A percentile compares a stretch with the other conserved stretches of the same genome.
Conservation (phyloP, 208 protist genomes). For the Trypanosoma cruzi region DNA sequence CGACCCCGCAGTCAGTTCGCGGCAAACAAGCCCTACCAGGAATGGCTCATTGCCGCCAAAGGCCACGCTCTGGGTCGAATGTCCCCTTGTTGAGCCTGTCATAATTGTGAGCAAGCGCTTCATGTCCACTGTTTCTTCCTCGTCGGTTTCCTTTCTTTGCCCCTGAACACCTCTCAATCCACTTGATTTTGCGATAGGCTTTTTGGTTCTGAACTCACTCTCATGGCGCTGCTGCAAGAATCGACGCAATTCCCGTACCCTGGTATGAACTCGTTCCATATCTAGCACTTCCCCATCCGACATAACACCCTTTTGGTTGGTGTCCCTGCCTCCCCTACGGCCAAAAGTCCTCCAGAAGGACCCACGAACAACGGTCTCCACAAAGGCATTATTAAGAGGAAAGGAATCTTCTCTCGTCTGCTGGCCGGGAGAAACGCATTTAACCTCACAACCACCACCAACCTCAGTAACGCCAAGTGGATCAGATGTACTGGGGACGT, state of each 20-base stretch:
- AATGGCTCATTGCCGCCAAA: not conserved
- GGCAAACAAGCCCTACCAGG: not conserved
- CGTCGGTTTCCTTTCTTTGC: not conserved
- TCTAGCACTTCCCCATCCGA: not conserved
- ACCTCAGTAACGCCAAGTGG: not conserved
- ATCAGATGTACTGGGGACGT: not conserved
- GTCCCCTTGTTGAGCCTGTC: not conserved
- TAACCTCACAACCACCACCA: not conserved
- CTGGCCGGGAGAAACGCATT: not conserved
- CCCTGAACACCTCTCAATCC: not conserved
- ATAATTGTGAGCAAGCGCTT: not conserved
- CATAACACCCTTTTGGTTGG: not conserved
- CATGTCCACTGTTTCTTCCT: not conserved
- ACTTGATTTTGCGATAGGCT: not conserved
- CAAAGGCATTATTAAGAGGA: slow-evolving; percentile 13
- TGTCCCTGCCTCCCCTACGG: not conserved
- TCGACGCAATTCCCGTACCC: slow-evolving; percentile 8
- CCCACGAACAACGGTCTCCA: slow-evolving; percentile 14
- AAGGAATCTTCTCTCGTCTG: not conserved
- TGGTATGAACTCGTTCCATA: not conserved
- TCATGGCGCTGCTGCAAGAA: slow-evolving; percentile 12
- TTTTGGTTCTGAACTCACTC: not conserved
- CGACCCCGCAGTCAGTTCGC: not conserved
- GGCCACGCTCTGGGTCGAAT: not conserved
- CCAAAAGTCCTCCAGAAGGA: slow-evolving; percentile 10